Evolutionary conservation across 441 rosid species (phyloP), one percentile per base, ranked within the genome.

Genomic region (Lagerstroemia fauriei): DNA sequence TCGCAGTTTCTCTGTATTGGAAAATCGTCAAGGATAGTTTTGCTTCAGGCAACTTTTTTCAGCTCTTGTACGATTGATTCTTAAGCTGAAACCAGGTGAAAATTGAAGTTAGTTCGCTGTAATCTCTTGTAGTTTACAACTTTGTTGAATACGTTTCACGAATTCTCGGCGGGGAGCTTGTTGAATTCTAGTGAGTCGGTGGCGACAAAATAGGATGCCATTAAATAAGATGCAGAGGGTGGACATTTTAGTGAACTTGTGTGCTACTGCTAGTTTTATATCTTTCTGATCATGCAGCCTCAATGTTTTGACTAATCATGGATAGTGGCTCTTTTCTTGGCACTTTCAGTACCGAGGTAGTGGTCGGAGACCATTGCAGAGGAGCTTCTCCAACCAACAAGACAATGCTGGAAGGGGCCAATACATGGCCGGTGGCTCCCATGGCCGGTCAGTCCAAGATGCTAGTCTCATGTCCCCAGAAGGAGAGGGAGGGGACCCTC

Each of bases 281-380:
- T 29, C 71, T 16, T 31, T 14, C 12, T 66, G 22, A 66, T 66
- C 41, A 31, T 66, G 71, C 14, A 31, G 46, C 20, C 46, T 69
- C 34, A 22, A 3, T 69, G 44, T 34, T 6, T 32, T 34, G 46
- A 34, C 73, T 69, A 69, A 69, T 69, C 17, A 12, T 25, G n/a
- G 9, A 17, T 16, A 69, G 70, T 69, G 34, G 73, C 25, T 69
- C 73, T 69, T 17, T 69, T 7, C 34, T 32, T 65, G 14, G 34
- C 46, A 31, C 22, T 75, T 89, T 78, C 92, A 93, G 96, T 82
- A 88, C 87, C 85, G 91, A 78, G 93, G 96, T 27, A 90, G 92
- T 34, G 90, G 92, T 31, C 82, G 92, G 85, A 83, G 74, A 31
- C 87, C 82, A 57, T 75, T 87, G 75, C 71, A 88, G 50, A 89